A percentile compares a stretch with the other conserved stretches of the same genome.
phyloP scores from a whole-genome alignment of 2,329 filamentous ascomycete species.

The Curvularia sp. region DNA sequence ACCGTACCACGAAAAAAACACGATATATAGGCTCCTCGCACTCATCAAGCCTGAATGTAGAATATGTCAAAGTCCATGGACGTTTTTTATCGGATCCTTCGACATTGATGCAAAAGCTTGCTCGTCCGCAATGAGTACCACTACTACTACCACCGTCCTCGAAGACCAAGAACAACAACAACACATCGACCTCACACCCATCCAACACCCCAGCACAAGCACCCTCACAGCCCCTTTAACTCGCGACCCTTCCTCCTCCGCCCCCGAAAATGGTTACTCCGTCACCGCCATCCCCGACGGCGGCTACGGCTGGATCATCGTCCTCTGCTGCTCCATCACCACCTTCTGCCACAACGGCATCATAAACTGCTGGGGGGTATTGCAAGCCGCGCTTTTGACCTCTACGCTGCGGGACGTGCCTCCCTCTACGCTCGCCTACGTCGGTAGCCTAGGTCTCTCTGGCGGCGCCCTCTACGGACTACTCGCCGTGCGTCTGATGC shows the following conservation, averaged over 20 bases:
- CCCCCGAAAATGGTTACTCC: slow-evolving; percentile 26
- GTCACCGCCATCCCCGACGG: slow-evolving; percentile 56
- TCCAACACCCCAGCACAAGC: not conserved
- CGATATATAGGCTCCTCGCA: not conserved
- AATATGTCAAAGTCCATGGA: no score
- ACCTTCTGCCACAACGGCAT: slow-evolving; percentile 62
- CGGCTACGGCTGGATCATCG: slow-evolving; percentile 64
- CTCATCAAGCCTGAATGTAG: not conserved
- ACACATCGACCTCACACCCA: not conserved
- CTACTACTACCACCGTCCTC: not conserved
- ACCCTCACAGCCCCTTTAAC: not conserved
- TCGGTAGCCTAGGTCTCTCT: slow-evolving; percentile 62
- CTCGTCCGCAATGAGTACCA: not conserved
- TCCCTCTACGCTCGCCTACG: slow-evolving; percentile 64
- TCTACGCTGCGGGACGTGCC: slow-evolving; percentile 53
- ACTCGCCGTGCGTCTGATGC: slow-evolving; percentile 60
- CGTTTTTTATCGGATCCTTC: no score
- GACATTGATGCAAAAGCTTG: no score
- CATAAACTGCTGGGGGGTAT: slow-evolving; percentile 66
- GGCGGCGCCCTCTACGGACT: slow-evolving; percentile 62
- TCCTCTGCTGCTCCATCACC: slow-evolving; percentile 59
- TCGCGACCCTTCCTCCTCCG: no score
- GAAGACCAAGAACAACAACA: not conserved
- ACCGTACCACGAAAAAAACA: not conserved
- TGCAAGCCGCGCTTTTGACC: slow-evolving; percentile 64